phyloP scores from a whole-genome alignment of 495 filamentous ascomycete genomes.

The Penicillium mononematosum region DNA sequence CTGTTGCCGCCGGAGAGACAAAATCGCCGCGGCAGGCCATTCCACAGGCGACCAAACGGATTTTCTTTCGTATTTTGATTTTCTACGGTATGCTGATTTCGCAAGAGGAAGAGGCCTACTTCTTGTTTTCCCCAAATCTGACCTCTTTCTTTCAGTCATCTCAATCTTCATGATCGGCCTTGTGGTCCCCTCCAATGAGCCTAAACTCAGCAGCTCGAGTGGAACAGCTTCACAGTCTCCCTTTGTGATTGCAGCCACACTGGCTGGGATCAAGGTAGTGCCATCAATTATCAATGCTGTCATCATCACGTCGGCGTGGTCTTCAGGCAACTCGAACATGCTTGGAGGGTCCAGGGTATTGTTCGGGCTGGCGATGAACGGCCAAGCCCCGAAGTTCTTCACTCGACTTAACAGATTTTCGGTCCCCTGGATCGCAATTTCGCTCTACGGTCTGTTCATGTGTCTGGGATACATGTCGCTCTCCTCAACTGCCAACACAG shows the following conservation, averaged over 20 bases:
- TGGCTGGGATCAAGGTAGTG: slow-evolving; percentile 32
- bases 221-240: slow-evolving; percentile 41
- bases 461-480: slow-evolving; percentile 54
- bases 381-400: slow-evolving; percentile 38
- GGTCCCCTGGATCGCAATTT: slow-evolving; percentile 51
- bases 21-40: no score
- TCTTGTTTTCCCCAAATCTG: background rate
- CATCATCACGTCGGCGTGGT: slow-evolving; percentile 39
- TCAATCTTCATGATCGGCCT: background rate
- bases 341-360: slow-evolving; percentile 43
- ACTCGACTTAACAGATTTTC: slow-evolving; percentile 54
- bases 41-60: no score
- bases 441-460: slow-evolving; percentile 46
- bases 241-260: slow-evolving; percentile 48
- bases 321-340: slow-evolving; percentile 38
- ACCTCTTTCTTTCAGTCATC: background rate
- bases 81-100: background rate
- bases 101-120: background rate
- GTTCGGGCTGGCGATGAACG: slow-evolving; percentile 31
- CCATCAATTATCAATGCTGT: slow-evolving; percentile 51
- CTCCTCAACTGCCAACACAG: slow-evolving; percentile 46
- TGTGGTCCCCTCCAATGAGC: slow-evolving; percentile 38
- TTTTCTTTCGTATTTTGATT: background rate
- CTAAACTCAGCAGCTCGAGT: slow-evolving; percentile 39
- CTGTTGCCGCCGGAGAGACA: no score